These are phyloP conservation scores for Colletotrichum sp. DNA, from an alignment of 2,329 filamentous ascomycete species.

Conservation along the genomic window DNA sequence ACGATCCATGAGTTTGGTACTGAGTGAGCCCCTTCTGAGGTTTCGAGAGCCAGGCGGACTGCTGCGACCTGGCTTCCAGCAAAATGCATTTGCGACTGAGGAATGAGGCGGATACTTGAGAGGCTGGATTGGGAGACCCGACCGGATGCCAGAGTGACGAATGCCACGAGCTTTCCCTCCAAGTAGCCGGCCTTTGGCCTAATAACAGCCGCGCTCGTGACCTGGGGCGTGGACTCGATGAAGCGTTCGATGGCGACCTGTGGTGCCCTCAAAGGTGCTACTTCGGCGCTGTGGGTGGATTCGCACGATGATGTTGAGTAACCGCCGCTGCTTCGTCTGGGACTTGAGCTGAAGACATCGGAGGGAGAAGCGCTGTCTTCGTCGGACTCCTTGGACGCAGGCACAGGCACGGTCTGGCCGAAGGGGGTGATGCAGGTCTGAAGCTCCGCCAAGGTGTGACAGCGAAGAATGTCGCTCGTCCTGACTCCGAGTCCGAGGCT, in stretches of 20 bases:
- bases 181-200: constrained; percentile 55
- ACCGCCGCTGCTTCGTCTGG: constrained; percentile 12
- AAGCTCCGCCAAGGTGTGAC: constrained; percentile 49
- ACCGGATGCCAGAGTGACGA: constrained; percentile 45
- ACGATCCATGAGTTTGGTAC: constrained; percentile 55
- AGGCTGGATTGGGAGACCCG: constrained; percentile 26
- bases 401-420: background rate
- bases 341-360: constrained; percentile 23
- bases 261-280: background rate
- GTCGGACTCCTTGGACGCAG: constrained; percentile 13
- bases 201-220: constrained; percentile 48
- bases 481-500: constrained; percentile 38
- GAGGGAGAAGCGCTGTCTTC: constrained; percentile 15
- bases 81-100: constrained; percentile 41
- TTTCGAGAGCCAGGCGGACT: constrained; percentile 33
- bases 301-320: constrained; percentile 12
- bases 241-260: constrained; percentile 25
- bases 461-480: constrained; percentile 46
- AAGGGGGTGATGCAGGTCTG: constrained; percentile 43
- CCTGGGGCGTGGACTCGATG: constrained; percentile 41
- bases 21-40: constrained; percentile 32
- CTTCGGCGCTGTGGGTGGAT: constrained; percentile 10
- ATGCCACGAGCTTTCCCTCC: constrained; percentile 53
- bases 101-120: constrained; percentile 38
- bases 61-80: constrained; percentile 47